A percentile compares a stretch with the other conserved stretches of the same genome.
Conservation (phyloP, 371 early-diverging fungal genomes). For the Actinomortierella wolfii region DNA sequence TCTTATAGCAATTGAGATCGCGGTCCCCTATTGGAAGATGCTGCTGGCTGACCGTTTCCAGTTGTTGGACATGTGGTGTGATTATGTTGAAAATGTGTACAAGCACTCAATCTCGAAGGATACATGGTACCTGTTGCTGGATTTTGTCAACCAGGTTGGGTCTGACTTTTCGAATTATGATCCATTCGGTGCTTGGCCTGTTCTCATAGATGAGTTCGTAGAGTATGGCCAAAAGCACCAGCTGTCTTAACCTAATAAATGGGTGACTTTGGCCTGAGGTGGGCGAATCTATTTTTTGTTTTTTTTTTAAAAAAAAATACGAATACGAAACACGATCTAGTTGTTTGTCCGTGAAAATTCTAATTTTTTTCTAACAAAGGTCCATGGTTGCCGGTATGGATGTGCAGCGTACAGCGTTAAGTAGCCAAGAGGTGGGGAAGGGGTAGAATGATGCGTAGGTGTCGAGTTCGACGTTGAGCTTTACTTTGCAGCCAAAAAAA, state of each 20-base stretch:
- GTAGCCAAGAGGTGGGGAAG: too few relatives aligned
- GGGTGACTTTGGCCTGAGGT: too few relatives aligned
- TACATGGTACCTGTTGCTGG: constrained; percentile 85
- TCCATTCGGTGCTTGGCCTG: constrained; percentile 25
- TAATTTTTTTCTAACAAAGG: too few relatives aligned
- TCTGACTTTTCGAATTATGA: constrained; percentile 71
- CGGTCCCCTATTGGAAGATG: constrained; percentile 78
- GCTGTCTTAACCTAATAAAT: neutral
- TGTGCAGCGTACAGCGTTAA: too few relatives aligned
- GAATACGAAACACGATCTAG: too few relatives aligned
- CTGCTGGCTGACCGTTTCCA: constrained; percentile 63
- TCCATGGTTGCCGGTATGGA: too few relatives aligned
- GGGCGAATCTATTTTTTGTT: too few relatives aligned
- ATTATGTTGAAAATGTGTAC: constrained; percentile 75
- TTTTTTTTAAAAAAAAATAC: too few relatives aligned
- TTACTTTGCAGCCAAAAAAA: too few relatives aligned
- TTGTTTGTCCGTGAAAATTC: too few relatives aligned
- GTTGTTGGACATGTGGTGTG: constrained; percentile 73
- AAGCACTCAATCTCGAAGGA: constrained; percentile 82
- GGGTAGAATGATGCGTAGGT: too few relatives aligned
- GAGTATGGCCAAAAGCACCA: neutral
- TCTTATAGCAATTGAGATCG: constrained; percentile 69
- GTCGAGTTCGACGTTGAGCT: too few relatives aligned
- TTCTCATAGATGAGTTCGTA: constrained; percentile 22
- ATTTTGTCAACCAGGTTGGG: constrained; percentile 71